These are phyloP conservation scores for Aureobasidium subglaciale DNA, from an alignment of 2,329 filamentous ascomycete species.

Conservation along the genomic window DNA sequence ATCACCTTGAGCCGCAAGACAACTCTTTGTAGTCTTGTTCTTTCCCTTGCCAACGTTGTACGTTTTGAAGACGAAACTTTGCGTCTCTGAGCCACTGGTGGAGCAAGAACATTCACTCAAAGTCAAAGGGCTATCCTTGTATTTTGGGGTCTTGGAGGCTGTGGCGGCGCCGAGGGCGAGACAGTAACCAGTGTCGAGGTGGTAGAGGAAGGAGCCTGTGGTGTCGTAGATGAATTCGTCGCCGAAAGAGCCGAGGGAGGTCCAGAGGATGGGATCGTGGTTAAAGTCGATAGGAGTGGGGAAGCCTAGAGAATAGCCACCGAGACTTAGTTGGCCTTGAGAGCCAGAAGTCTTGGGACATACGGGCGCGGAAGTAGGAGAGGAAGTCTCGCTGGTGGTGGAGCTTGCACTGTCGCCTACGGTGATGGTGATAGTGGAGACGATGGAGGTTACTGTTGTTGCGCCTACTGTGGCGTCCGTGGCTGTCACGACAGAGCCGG, in stretches of 20 bases:
- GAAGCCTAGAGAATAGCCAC: conserved; percentile 4
- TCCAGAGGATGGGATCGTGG: neutral
- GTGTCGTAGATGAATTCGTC: conserved; percentile 6
- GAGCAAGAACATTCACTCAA: neutral
- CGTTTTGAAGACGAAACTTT: neutral
- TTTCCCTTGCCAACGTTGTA: neutral
- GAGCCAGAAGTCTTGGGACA: neutral
- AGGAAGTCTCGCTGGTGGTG: neutral
- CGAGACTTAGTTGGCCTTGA: conserved; percentile 4
- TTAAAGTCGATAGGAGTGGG: neutral
- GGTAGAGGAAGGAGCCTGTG: neutral
- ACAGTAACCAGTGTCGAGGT: conserved; percentile 1
- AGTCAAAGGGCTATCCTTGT: neutral
- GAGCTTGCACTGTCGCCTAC: neutral
- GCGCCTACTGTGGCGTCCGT: neutral
- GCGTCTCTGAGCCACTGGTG: neutral
- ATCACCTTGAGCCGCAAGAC: neutral
- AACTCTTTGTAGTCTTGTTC: neutral
- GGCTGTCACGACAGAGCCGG: neutral
- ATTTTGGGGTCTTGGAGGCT: neutral
- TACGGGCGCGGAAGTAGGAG: neutral
- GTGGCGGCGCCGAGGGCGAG: neutral
- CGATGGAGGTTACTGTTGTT: neutral
- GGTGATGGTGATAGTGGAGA: neutral
- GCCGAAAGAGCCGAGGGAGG: neutral